Base-by-base conservation (phyloP, 257 asterid genomes). In the Striga asiatica region DNA sequence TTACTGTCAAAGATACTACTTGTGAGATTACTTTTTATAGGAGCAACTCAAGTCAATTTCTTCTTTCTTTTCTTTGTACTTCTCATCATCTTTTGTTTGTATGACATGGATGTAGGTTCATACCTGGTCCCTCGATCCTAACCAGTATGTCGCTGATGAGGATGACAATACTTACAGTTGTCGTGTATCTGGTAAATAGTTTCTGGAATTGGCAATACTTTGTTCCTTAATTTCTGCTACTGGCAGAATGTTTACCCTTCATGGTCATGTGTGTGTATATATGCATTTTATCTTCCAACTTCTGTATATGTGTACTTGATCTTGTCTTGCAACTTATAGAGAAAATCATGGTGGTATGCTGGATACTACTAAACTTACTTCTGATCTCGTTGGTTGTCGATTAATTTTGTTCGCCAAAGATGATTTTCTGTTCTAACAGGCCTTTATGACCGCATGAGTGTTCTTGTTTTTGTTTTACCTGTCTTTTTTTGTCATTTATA, bases 81-180 rank as follows among this genome's bases (percentile, higher is more conserved):
- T 20, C 41, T 58, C 48, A 38, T 63, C 19, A 47, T 50, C 42
- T 16, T 74, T 37, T 54, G 58, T 29, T 61, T 39, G 29, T 52
- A 14, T 27, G 28, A 45, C 59, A 64, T 72, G 60, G 59, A 51
- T 75, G 61, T 72, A 88, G 98, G 80, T 73, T 62, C 94, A 77
- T 60, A 64, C 72, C 42, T 92, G 95, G 98, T 82, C 89, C 45
- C 59, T 82, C 67, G 98, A 92, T 92, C 94, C 91, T 56, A 92
- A 92, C 74, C 95, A 88, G 62, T 92, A 78, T 65, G 86, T 92
- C 64, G 93, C 97, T 42, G 98, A 92, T 64, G 98, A 92, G 84
- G 98, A 88, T 63, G 95, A 88, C 49, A 92, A 82, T 68, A 78
- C 91, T 42, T 92, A 79, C 66, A 82, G 91, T 68, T 92, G 98